phyloP scores from a whole-genome alignment of 345 rosid species.

The Hibiscus trionum region DNA sequence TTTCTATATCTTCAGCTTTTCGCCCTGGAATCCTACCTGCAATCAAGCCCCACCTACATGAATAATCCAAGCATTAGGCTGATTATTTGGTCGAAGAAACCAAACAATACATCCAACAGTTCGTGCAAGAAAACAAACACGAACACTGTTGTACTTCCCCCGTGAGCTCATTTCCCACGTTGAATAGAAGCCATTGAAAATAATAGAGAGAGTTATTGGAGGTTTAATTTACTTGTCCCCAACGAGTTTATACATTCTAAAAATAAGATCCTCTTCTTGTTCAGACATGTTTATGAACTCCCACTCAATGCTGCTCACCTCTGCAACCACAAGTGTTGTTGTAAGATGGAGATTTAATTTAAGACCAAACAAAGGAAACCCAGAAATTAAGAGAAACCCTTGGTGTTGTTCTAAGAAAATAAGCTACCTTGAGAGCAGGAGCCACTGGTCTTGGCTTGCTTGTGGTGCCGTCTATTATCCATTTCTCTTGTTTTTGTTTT shows the following conservation, averaged over 20 bases:
- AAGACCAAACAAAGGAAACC: not conserved
- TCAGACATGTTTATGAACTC: constrained; percentile 79
- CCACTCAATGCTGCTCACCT: constrained; percentile 95
- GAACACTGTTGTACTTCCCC: not conserved
- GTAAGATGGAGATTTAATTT: not conserved
- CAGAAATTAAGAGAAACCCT: not conserved
- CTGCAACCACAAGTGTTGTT: constrained; percentile 24
- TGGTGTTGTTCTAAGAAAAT: not conserved
- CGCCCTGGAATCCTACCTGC: constrained; percentile 44
- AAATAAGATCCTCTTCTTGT: constrained; percentile 91
- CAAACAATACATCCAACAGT: not conserved
- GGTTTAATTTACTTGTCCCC: constrained; percentile 69
- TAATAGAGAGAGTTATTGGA: not conserved
- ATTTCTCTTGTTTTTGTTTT: constrained; percentile 15
- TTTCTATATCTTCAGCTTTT: constrained; percentile 41
- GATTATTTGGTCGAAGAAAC: not conserved
- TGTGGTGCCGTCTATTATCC: constrained; percentile 69
- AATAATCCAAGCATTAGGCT: not conserved
- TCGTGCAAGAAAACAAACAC: not conserved
- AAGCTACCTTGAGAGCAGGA: constrained; percentile 57
- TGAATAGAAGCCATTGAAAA: not conserved
- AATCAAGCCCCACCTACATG: constrained; percentile 38
- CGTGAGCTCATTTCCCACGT: not conserved
- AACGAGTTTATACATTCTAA: constrained; percentile 80
- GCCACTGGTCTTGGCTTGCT: constrained; percentile 45